Base-by-base conservation (phyloP, 306 rosid genomes). In the Inga oerstediana region DNA sequence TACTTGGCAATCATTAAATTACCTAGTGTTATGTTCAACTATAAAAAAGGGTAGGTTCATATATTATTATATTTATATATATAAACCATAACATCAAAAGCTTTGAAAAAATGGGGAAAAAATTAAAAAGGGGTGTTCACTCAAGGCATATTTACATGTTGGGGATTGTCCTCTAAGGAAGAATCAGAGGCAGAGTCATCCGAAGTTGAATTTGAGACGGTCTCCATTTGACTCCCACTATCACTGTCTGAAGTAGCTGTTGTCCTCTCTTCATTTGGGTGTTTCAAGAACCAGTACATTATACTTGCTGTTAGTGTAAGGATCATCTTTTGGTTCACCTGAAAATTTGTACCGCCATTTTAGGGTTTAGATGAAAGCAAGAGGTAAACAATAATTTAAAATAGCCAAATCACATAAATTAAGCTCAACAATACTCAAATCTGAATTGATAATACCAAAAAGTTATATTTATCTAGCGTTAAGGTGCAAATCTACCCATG, bases 301-400 rank as follows among this genome's bases (percentile, higher is more conserved):
- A 96, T 89, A 79, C 98, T 96, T 35, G 99, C 99, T 46, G 98
- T 92, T 82, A 96, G 87, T 2, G 99, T 96, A 54, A 96, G 99
- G 85, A 96, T 92, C 99, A 96, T 96, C 90, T 96, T 96, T 88
- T 92, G 98, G 76, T 96, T 96, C 87, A 96, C 99, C 99, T 95
- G 87, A 78, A 45, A 82, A 75, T 77, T 32, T 58, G 62, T 0
- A 27, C 20, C 74, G 32, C 5, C 71, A 67, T 71, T 41, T 13
- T 45, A 7, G 7, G 82, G 44, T 75, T 56, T 35, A 75, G 81
- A 54, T 34, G 2, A 54, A 54, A 22, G 54, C 16, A 49, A 1
- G 3, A 0, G 16, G 54, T 49, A 16, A 49, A 49, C 19, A 49
- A 49, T 49, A 49, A 5, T 58, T 56, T 1, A 8, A 17, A 56